Evolutionary conservation across 352 stramenopile species (phyloP), one percentile per base, ranked within the genome.

Genomic region (Albugo candida): DNA sequence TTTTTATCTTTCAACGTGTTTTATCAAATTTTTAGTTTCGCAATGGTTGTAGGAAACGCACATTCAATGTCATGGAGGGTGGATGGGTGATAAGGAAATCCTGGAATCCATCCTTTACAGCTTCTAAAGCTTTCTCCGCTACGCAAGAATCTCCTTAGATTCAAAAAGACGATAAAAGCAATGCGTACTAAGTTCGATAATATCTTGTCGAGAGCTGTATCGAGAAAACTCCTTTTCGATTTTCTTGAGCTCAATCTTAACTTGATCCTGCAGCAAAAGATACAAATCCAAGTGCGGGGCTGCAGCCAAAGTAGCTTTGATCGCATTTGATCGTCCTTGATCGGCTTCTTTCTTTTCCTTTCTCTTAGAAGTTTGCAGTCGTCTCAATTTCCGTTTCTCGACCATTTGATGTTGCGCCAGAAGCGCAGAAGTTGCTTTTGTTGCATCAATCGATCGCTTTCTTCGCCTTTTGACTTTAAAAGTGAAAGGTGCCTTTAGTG

Each of bases 171-270:
- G 24, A n/a, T 31, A 8, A 31, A 31, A 31, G 3, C 4, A 16
- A 8, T 8, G 63, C 64, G 39, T 56, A 73, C 69, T 84, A 24
- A 84, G 51, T 38, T 74, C 60, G 47, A 84, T 63, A 31, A 84
- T 80, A 48, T 84, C 72, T 21, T 53, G 52, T 0, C 70, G 63
- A 5, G 67, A 70, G 5, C 60, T 58, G 13, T 68, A 84, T 2
- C 45, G 70, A 16, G 71, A 61, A 42, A 82, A 84, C 46, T 84
- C 69, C 38, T 70, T 73, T 41, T 67, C 73, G 19, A 71, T 70
- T 44, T 77, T 82, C 27, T 67, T 67, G 24, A 84, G 55, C 49
- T 82, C 70, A 24, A 66, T 65, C 58, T 75, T 71, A 11, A 71
- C 58, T 24, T 81, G 67, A 17, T 58, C 58, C 42, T 66, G 65